Base-by-base conservation (phyloP, 495 filamentous ascomycete species). In the Ramalina peruviana region DNA sequence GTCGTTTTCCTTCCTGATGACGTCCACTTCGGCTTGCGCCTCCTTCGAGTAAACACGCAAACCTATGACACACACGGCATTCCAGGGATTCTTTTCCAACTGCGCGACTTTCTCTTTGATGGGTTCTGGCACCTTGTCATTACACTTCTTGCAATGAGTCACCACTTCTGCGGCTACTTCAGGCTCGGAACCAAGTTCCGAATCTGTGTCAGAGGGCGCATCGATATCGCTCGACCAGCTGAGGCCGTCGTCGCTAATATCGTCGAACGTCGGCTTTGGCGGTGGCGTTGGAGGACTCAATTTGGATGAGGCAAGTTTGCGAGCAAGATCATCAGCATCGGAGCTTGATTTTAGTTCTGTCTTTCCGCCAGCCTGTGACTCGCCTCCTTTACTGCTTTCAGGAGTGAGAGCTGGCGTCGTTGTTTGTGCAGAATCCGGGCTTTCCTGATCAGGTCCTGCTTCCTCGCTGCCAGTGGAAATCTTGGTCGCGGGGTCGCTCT, bases 41-140 rank as follows among this genome's bases (percentile, higher is more conserved):
- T 67, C 70, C 49, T 65, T 63, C 12, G 60, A 55, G 54, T 68
- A 75, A n/a, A 77, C 71, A 16, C 72, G 59, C 11, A 77, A 54
- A 0, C 73, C 73, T 21, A 77, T 53, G 9, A 75, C 72, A 44
- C 70, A 74, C 0, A 76, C 64, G 3, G 73, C 73, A 48, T 76
- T 74, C 73, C 73, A 77, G 0, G 71, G 72, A 43, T 67, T 41
- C 3, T 44, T 54, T 20, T 25, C 42, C 7, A 55, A 55, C 6
- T 53, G 45, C 4, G 57, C 51, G 0, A 53, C 49, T 17, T 53
- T 51, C 17, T 53, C 48, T 3, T 58, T 46, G 25, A 26, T 6
- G 2, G n/a, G 25, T 3, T 23, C 16, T 3, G 15, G 6, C 7
- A 7, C 9, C 12, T 33, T 13, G 2, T 7, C 7, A 7, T 10